Evolutionary conservation across 257 asterid species (phyloP).

Genomic region (Nicotiana attenuata): DNA sequence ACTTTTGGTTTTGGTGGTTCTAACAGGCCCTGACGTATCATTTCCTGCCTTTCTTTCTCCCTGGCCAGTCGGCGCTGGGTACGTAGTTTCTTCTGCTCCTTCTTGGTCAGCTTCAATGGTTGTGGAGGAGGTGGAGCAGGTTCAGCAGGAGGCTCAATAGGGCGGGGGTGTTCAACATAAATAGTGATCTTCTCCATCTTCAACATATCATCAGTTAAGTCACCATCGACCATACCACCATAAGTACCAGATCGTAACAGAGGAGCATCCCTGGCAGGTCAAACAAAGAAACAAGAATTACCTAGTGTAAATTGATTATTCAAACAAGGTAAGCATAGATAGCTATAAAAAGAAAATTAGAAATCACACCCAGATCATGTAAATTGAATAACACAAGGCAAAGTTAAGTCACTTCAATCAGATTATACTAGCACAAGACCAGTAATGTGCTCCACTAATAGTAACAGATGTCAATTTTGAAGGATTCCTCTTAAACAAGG

Average conservation of each 20-base stretch:
- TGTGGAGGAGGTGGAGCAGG: conserved; percentile 94
- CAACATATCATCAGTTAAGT: conserved; percentile 35
- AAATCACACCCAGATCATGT: too few relatives aligned
- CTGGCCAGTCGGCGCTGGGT: conserved; percentile 76
- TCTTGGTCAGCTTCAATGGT: conserved; percentile 83
- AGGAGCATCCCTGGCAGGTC: conserved; percentile 67
- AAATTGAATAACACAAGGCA: neutral
- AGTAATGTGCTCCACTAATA: neutral
- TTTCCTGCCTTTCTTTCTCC: conserved; percentile 92
- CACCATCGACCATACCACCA: conserved; percentile 41
- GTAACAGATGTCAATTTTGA: neutral
- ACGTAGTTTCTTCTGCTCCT: conserved; percentile 93
- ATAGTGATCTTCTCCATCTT: conserved; percentile 75
- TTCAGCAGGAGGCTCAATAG: conserved; percentile 91
- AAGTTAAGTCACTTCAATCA: neutral
- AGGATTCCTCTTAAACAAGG: neutral
- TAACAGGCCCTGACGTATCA: conserved; percentile 79
- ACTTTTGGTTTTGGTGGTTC: conserved; percentile 92
- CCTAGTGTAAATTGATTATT: neutral
- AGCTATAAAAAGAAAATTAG: neutral
- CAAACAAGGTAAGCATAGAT: neutral
- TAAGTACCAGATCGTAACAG: conserved; percentile 54
- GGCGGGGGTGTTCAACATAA: conserved; percentile 84
- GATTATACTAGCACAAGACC: neutral
- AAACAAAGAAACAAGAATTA: neutral